Conservation (phyloP, 495 filamentous ascomycete species). For the Aspergillus conjunctus region DNA sequence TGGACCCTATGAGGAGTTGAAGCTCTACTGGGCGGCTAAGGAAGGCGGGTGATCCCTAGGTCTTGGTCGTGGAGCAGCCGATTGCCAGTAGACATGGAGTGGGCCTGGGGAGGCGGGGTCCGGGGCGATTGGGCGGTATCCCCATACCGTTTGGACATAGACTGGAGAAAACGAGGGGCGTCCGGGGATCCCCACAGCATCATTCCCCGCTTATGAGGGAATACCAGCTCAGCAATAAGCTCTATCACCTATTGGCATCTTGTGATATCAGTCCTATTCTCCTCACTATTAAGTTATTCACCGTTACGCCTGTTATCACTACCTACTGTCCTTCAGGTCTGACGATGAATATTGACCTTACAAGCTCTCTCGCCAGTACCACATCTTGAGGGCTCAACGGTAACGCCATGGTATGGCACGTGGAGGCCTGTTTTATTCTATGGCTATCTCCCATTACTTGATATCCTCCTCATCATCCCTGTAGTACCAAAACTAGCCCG, state of each 20-base stretch:
- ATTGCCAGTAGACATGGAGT: background rate
- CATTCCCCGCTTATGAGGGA: background rate
- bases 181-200: background rate
- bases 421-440: background rate
- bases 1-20: background rate
- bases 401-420: background rate
- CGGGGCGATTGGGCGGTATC: background rate
- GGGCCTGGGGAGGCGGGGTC: background rate
- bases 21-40: background rate
- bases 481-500: background rate
- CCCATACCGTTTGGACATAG: background rate
- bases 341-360: background rate
- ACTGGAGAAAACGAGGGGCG: too few species aligned
- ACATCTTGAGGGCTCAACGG: background rate
- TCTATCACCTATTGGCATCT: background rate
- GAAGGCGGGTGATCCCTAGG: background rate
- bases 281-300: background rate
- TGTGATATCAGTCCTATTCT: background rate
- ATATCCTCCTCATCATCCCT: background rate
- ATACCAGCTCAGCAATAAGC: background rate
- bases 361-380: background rate
- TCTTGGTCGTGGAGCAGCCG: background rate
- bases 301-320: background rate
- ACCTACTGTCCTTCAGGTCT: background rate
- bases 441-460: too few species aligned